Percentiles rank a stretch among this genome's conserved stretches.
These are phyloP conservation scores for Pisolithus marmoratus DNA, from an alignment of 768 basidiomycete species.

Conservation along the genomic window DNA sequence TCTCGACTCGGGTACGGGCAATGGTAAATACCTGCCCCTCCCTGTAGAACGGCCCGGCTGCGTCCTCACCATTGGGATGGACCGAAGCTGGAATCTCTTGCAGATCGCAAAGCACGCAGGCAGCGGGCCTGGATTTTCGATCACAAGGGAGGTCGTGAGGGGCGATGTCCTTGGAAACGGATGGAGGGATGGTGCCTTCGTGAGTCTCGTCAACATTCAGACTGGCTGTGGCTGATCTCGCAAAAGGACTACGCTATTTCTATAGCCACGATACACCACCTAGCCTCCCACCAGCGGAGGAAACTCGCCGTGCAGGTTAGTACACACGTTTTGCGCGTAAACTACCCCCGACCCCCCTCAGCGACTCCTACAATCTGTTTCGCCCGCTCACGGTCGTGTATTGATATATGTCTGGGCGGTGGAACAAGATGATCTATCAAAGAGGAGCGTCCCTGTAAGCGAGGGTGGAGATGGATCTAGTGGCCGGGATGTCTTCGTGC, in stretches of 20 bases:
- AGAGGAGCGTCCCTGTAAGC: constrained; percentile 50
- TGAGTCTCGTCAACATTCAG: constrained; percentile 36
- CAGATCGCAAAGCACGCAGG: constrained; percentile 66
- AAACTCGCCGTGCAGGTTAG: constrained; percentile 66
- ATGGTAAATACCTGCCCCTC: constrained; percentile 92
- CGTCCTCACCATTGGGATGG: constrained; percentile 76
- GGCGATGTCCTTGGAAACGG: constrained; percentile 69
- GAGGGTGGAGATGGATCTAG: constrained; percentile 9
- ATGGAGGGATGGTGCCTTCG: constrained; percentile 81
- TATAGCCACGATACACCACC: constrained; percentile 95
- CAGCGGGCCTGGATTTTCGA: constrained; percentile 19
- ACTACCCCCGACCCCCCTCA: constrained; percentile 20
- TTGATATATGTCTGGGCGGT: constrained; percentile 97
- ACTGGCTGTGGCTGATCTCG: neutral
- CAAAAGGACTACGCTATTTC: constrained; percentile 93
- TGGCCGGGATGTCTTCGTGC: constrained; percentile 84
- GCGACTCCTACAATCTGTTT: constrained; percentile 62
- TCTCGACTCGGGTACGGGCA: constrained; percentile 93
- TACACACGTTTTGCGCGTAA: neutral
- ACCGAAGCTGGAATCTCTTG: constrained; percentile 77
- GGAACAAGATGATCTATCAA: constrained; percentile 85
- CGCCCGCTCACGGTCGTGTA: constrained; percentile 64
- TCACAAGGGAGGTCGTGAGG: constrained; percentile 65
- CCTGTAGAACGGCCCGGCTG: constrained; percentile 55
- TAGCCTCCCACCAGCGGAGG: constrained; percentile 75